A percentile compares a stretch with the other conserved stretches of the same genome.
These are phyloP conservation scores for Eutrema heterophyllum DNA, from an alignment of 345 rosid genomes.

Conservation along the genomic window DNA sequence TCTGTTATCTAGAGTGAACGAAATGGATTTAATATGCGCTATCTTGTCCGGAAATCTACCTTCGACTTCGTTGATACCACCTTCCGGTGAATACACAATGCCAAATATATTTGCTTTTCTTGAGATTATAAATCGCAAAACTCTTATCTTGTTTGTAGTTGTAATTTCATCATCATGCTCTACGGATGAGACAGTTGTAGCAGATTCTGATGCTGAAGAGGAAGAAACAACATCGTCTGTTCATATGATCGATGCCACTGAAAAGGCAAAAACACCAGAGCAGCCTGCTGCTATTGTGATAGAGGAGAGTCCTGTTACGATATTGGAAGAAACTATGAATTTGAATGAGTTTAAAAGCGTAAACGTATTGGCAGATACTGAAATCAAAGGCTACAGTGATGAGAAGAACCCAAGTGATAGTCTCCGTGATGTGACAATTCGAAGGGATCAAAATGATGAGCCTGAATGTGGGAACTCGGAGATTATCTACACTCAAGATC, in stretches of 20 bases:
- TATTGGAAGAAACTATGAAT: conserved; percentile 33
- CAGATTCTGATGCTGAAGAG: conserved; percentile 75
- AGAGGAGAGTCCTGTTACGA: conserved; percentile 23
- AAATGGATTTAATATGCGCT: conserved; percentile 64
- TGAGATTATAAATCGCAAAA: neutral
- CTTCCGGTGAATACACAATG: conserved; percentile 46
- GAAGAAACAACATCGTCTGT: conserved; percentile 46
- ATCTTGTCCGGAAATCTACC: conserved; percentile 65
- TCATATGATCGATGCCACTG: conserved; percentile 26
- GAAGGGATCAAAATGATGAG: conserved; percentile 40
- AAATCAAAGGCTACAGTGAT: conserved; percentile 13
- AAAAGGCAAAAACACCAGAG: conserved; percentile 30
- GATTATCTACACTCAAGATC: conserved; percentile 62
- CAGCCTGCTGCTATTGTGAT: conserved; percentile 21
- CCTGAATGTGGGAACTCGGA: conserved; percentile 58
- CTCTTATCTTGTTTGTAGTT: conserved; percentile 45
- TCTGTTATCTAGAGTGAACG: conserved; percentile 55
- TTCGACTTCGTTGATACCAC: conserved; percentile 44
- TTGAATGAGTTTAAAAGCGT: conserved; percentile 47
- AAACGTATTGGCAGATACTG: conserved; percentile 28
- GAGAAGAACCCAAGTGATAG: conserved; percentile 18
- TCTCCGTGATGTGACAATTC: conserved; percentile 26
- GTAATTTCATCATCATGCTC: conserved; percentile 87
- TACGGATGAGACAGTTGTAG: conserved; percentile 91
- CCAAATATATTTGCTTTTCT: neutral